Conservation (phyloP, 2,329 filamentous ascomycete species). For the Aureobasidium vineae region DNA sequence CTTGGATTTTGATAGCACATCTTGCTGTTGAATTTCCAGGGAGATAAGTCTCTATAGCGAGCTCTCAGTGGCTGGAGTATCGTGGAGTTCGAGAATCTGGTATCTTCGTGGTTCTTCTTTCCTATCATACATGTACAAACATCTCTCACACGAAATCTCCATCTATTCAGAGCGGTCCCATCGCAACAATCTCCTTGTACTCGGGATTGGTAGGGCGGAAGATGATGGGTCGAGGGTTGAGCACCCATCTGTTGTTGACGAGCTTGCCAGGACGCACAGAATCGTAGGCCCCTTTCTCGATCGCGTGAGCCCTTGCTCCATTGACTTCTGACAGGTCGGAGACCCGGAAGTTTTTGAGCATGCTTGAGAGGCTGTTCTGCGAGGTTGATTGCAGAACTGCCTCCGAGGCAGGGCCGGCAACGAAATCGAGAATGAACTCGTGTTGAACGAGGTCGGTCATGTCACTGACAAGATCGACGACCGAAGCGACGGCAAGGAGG, state of each 20-base stretch:
- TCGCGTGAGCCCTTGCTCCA: neutral
- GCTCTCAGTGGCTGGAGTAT: neutral
- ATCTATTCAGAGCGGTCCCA: neutral
- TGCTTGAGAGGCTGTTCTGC: neutral
- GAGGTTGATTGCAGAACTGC: neutral
- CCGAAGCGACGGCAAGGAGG: neutral
- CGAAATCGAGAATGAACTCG: neutral
- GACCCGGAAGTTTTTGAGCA: slow-evolving; percentile 3
- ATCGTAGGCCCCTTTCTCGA: neutral
- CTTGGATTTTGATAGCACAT: neutral
- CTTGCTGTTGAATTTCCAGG: too few species aligned
- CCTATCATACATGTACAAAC: neutral
- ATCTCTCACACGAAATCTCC: neutral
- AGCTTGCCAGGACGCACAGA: neutral
- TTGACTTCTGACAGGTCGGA: neutral
- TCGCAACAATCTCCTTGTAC: neutral
- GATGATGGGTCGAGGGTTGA: neutral
- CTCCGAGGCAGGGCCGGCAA: neutral
- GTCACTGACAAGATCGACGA: neutral
- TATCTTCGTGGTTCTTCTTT: neutral
- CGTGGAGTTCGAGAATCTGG: neutral
- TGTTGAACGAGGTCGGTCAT: neutral
- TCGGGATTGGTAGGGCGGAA: neutral
- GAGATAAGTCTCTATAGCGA: too few species aligned
- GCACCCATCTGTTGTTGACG: neutral